A percentile compares a stretch with the other conserved stretches of the same genome.
Evolutionary conservation across 768 basidiomycete genomes (phyloP).

Genomic region (Hypholoma fasciculare): DNA sequence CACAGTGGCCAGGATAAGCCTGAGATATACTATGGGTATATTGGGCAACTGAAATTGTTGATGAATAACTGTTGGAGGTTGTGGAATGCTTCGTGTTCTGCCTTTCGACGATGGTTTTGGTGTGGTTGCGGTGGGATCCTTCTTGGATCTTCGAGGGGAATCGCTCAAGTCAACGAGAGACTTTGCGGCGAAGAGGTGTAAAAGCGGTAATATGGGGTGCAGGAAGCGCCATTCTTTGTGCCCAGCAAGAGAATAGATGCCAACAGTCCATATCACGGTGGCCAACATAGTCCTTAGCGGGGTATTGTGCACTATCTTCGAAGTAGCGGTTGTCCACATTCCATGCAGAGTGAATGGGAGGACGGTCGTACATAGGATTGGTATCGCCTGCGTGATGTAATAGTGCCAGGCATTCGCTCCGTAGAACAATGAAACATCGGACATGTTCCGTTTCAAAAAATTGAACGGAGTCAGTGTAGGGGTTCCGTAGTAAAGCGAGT

Average conservation of each 20-base stretch:
- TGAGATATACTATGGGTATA: conserved; percentile 34
- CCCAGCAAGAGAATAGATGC: conserved; percentile 74
- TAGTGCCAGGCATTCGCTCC: conserved; percentile 87
- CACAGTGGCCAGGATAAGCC: conserved; percentile 51
- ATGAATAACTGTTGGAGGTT: conserved; percentile 2
- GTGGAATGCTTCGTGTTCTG: not conserved
- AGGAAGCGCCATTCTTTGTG: conserved; percentile 99
- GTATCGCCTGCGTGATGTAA: conserved; percentile 84
- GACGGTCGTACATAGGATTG: conserved; percentile 72
- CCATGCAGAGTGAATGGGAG: conserved; percentile 76
- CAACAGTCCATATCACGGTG: conserved; percentile 59
- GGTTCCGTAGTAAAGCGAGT: conserved; percentile 69
- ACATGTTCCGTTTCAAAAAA: conserved; percentile 82
- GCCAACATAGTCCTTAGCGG: conserved; percentile 45
- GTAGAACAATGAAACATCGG: conserved; percentile 90
- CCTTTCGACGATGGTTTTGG: not conserved
- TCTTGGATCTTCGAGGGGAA: not conserved
- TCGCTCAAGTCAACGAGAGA: conserved; percentile 54
- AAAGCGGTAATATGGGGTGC: conserved; percentile 84
- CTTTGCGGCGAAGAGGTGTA: conserved; percentile 78
- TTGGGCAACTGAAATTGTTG: conserved; percentile 24
- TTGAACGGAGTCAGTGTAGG: conserved; percentile 76
- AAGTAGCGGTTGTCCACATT: conserved; percentile 35
- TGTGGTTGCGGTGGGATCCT: not conserved
- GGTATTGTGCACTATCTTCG: conserved; percentile 21